phyloP scores from a whole-genome alignment of 139 green algal genomes.

The Deuterostichococcus epilithicus region DNA sequence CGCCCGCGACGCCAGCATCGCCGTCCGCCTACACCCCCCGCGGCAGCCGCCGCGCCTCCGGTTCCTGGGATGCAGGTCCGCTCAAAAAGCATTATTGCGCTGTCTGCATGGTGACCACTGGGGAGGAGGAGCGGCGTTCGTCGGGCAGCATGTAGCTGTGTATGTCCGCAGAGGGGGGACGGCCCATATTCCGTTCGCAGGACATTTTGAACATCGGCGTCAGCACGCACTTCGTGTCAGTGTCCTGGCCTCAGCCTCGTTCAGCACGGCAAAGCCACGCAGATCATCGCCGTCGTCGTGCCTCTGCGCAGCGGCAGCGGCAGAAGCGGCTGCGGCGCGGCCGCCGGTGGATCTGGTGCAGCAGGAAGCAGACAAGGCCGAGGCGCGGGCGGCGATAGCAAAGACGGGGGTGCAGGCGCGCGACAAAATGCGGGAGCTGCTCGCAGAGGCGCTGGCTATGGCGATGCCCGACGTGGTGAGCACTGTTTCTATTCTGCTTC shows the following conservation, averaged over 20 bases:
- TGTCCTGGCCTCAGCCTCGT: no score
- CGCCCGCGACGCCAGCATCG: neutral
- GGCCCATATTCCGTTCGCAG: no score
- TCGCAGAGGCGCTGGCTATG: slow-evolving; percentile 20
- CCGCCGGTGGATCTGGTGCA: slow-evolving; percentile 1
- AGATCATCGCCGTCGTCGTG: no score
- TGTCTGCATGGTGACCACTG: no score
- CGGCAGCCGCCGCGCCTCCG: neutral
- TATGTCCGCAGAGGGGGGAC: no score
- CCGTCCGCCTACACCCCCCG: neutral
- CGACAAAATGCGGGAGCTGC: slow-evolving; percentile 19
- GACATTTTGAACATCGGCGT: no score
- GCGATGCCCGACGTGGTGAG: slow-evolving; percentile 12
- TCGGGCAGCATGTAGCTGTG: no score
- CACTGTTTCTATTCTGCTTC: slow-evolving; percentile 1
- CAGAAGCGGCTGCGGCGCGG: neutral
- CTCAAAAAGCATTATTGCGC: no score
- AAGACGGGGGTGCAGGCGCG: neutral
- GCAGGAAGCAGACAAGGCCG: neutral
- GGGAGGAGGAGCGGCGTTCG: no score
- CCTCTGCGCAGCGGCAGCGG: neutral
- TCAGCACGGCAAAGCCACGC: no score
- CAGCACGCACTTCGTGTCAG: no score
- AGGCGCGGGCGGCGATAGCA: slow-evolving; percentile 4
- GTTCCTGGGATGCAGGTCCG: neutral